Evolutionary conservation across 2,329 filamentous ascomycete species (phyloP).

Genomic region (Parastagonospora nodorum): DNA sequence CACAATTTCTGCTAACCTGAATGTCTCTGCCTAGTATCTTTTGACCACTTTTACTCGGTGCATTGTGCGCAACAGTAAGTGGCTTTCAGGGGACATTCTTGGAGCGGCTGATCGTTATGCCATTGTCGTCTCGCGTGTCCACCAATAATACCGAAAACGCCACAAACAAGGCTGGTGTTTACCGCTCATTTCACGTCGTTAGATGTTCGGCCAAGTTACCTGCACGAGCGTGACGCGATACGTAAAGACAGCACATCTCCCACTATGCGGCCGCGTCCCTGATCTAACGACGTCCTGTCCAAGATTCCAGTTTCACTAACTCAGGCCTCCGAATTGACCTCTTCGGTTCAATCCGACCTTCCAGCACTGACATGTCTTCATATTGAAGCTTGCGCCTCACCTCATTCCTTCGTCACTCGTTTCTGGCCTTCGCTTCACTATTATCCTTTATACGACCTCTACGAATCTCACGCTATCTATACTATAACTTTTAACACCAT

Average conservation of each 20-base stretch:
- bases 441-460: not conserved
- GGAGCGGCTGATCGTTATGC: not conserved
- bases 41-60: not conserved
- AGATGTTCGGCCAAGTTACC: constrained; percentile 16
- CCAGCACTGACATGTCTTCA: constrained; percentile 6
- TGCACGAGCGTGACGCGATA: constrained; percentile 24
- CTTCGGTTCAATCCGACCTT: constrained; percentile 8
- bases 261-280: constrained; percentile 8
- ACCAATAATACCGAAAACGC: constrained; percentile 5
- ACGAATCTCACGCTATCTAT: constrained; percentile 1
- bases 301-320: constrained; percentile 13
- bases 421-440: constrained; percentile 1
- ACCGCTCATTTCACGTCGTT: constrained; percentile 15
- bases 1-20: not conserved
- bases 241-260: constrained; percentile 23
- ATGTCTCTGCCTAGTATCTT: not conserved
- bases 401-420: constrained; percentile 3
- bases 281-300: constrained; percentile 8
- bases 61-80: not conserved
- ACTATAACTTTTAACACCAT: constrained; percentile 17
- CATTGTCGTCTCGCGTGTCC: not conserved
- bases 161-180: constrained; percentile 3
- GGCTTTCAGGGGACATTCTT: not conserved
- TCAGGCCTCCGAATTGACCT: constrained; percentile 6
- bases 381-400: constrained; percentile 4